These are phyloP conservation scores for Trifolium fragiferum DNA, from an alignment of 306 rosid genomes.

Conservation along the genomic window DNA sequence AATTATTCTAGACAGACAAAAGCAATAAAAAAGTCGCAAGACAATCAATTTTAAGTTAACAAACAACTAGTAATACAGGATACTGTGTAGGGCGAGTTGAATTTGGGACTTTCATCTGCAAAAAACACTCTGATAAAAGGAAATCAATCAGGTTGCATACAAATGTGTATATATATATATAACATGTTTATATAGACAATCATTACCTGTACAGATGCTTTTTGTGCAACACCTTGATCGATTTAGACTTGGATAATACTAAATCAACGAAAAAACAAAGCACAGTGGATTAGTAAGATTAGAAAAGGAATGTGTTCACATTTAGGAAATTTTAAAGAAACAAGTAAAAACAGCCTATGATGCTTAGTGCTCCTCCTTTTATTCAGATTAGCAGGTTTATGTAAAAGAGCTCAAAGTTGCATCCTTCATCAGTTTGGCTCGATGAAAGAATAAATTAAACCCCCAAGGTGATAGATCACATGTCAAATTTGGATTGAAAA, in stretches of 20 bases:
- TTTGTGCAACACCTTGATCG: constrained; percentile 98
- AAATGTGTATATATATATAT: constrained; percentile 19
- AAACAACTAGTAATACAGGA: constrained; percentile 54
- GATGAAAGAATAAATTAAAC: constrained; percentile 26
- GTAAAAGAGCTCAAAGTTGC: not conserved
- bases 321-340: constrained; percentile 27
- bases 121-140: constrained; percentile 81
- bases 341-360: constrained; percentile 10
- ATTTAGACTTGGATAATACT: constrained; percentile 98
- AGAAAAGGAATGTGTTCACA: constrained; percentile 37
- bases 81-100: constrained; percentile 99
- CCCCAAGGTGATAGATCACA: not conserved
- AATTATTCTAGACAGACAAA: constrained; percentile 30
- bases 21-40: constrained; percentile 20
- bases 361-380: constrained; percentile 6
- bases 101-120: constrained; percentile 99
- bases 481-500: constrained; percentile 16
- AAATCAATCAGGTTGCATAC: constrained; percentile 45
- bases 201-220: constrained; percentile 95
- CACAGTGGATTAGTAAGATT: constrained; percentile 30
- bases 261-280: constrained; percentile 21
- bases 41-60: not conserved
- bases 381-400: not conserved
- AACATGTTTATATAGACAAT: constrained; percentile 24
- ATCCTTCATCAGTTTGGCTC: constrained; percentile 18